Percentiles rank a stretch among this genome's conserved stretches.
phyloP scores from a whole-genome alignment of 441 rosid genomes.

The Corymbia citriodora region DNA sequence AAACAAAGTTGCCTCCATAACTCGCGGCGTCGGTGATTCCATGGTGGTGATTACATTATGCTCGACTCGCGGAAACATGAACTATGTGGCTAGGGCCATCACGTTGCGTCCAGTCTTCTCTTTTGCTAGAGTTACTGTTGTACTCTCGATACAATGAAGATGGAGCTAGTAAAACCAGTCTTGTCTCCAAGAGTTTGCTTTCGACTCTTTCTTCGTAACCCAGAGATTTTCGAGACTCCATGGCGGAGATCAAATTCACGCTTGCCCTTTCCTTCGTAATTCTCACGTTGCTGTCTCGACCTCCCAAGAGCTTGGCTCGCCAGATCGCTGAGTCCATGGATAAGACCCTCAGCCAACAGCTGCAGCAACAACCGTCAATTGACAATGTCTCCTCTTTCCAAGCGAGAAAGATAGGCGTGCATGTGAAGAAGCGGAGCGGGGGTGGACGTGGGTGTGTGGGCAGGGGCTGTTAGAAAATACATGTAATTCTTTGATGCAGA shows the following conservation, averaged over 20 bases:
- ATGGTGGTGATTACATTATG: too few relatives aligned
- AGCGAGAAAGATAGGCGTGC: too few relatives aligned
- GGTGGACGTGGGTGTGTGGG: too few relatives aligned
- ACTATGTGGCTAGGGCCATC: background rate
- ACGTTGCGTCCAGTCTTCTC: background rate
- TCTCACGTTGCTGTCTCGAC: conserved; percentile 4
- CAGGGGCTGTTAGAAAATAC: too few relatives aligned
- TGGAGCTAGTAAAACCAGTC: background rate
- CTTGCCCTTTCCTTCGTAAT: background rate
- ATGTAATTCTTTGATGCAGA: too few relatives aligned
- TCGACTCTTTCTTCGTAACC: background rate
- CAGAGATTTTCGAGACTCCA: background rate
- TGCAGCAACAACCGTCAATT: fast-evolving
- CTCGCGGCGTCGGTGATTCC: too few relatives aligned
- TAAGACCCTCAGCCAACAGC: too few relatives aligned
- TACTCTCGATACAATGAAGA: background rate
- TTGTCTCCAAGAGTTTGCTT: background rate
- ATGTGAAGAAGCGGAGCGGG: too few relatives aligned
- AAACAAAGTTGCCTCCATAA: too few relatives aligned
- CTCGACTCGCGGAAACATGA: too few relatives aligned
- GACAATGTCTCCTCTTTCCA: too few relatives aligned
- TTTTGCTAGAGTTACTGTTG: background rate
- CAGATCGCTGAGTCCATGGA: background rate
- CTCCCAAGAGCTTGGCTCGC: conserved; percentile 6
- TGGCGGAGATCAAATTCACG: background rate